Base-by-base conservation (phyloP, 1,284 basidiomycete species). In the Marasmius sp. region DNA sequence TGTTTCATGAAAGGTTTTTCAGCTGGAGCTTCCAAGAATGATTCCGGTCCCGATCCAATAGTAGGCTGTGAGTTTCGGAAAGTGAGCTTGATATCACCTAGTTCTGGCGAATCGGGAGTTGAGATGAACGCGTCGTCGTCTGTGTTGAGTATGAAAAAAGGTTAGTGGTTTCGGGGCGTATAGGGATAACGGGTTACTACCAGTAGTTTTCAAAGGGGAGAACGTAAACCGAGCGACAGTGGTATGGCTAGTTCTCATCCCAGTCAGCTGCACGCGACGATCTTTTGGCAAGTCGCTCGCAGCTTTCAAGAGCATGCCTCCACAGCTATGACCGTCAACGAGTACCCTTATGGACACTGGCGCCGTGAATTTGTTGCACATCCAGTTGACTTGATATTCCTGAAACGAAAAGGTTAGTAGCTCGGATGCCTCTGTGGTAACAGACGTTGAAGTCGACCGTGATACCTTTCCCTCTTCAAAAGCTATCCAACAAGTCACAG, bases 401-500 rank as follows among this genome's bases (percentile, higher is more conserved):
- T 47, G 14, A 47, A 20, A 47, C 7, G 1, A 47, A 8, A 20
- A 12, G 2, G 45, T 47, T 3, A 47, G 6, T 6, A 14, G 16
- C 9, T 47, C 9, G 9, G 20, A 47, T 2, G 45, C 14, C 16
- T 12, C 45, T n/a, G 20, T 11, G 8, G 8, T 20, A 14, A 2
- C n/a, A 18, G 8, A n/a, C n/a, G 16, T 18, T 16, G 2, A 27
- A 27, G 27, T 27, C 27, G 5, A 5, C 27, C 2, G 27, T 27
- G 27, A 16, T 38, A 57, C 56, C 56, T 57, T 57, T 18, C 56
- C 56, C n/a, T 22, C 41, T 33, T 47, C 56, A 9, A 39, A 57
- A 4, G 56, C 41, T n/a, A 57, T 57, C 56, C 56, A 57, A 37
- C 56, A 57, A 14, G 18, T 43, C 14, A 47, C 55, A 9, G 55